These are phyloP conservation scores for Conringia planisiliqua DNA, from an alignment of 345 rosid species.

Conservation along the genomic window DNA sequence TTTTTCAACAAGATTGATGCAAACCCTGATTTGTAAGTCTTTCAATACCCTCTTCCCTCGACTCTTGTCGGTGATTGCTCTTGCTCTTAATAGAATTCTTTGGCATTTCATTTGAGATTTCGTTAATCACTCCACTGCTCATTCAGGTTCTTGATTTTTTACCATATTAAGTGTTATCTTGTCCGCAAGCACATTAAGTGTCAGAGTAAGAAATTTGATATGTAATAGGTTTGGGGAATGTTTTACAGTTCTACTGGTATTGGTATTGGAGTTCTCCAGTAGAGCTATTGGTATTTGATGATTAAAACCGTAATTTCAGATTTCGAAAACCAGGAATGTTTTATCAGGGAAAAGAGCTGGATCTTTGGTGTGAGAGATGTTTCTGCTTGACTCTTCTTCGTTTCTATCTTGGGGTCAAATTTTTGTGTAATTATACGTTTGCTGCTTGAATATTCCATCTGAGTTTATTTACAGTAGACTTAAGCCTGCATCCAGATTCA, in stretches of 20 bases:
- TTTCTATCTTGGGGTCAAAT: neutral
- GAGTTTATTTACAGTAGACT: neutral
- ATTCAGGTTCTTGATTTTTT: neutral
- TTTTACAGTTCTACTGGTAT: neutral
- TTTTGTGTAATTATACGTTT: neutral
- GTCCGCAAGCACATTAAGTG: neutral
- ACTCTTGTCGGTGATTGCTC: neutral
- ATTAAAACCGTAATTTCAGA: neutral
- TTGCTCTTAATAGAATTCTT: neutral
- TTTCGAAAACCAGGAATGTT: neutral
- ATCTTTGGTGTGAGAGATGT: neutral
- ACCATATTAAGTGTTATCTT: neutral
- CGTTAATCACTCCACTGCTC: neutral
- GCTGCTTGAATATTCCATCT: neutral
- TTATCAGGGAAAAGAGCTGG: neutral
- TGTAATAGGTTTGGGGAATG: neutral
- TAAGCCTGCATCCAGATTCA: neutral
- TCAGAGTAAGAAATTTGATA: neutral
- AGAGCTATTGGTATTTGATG: neutral
- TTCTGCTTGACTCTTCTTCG: neutral
- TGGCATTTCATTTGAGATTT: neutral
- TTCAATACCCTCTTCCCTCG: neutral
- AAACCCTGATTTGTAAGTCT: conserved; percentile 92
- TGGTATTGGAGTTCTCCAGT: neutral
- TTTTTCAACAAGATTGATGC: conserved; percentile 91